A percentile compares a stretch with the other conserved stretches of the same genome.
Evolutionary conservation across 495 filamentous ascomycete genomes (phyloP).

Genomic region (Platismatia glauca): DNA sequence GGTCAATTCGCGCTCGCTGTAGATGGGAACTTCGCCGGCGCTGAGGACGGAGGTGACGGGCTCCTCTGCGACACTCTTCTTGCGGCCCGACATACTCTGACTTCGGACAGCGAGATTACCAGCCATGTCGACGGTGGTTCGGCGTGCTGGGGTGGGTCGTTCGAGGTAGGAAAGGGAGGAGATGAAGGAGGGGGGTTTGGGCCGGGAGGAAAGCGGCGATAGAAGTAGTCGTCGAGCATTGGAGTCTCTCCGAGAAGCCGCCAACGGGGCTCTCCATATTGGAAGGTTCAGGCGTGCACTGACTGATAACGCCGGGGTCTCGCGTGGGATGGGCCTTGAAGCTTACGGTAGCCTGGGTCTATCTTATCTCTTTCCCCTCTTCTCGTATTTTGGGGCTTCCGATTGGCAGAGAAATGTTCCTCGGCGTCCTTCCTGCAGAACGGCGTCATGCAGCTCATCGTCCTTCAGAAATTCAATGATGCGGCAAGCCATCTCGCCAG

Average conservation of each 20-base stretch:
- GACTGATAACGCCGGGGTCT: background rate
- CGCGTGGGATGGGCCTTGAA: background rate
- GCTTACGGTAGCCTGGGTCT: background rate
- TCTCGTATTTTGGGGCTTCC: background rate
- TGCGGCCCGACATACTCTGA: conserved; percentile 12
- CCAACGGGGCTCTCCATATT: background rate
- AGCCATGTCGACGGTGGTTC: background rate
- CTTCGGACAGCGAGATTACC: background rate
- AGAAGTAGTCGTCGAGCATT: conserved; percentile 7
- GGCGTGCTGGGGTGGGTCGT: background rate
- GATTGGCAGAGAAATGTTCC: conserved; percentile 6
- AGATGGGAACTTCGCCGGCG: conserved; percentile 52
- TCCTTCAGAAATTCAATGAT: background rate
- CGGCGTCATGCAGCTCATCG: background rate
- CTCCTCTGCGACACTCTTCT: conserved; percentile 35
- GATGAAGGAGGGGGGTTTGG: background rate
- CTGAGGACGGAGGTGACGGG: conserved; percentile 62
- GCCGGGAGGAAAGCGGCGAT: background rate
- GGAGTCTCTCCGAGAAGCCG: background rate
- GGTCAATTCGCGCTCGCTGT: conserved; percentile 36
- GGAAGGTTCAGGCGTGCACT: background rate
- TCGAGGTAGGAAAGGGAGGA: background rate
- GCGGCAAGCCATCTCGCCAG: background rate
- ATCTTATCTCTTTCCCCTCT: conserved; percentile 14
- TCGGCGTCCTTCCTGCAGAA: background rate